A percentile compares a stretch with the other conserved stretches of the same genome.
Conservation (phyloP, 768 basidiomycete species). For the Mycena leptocephala region DNA sequence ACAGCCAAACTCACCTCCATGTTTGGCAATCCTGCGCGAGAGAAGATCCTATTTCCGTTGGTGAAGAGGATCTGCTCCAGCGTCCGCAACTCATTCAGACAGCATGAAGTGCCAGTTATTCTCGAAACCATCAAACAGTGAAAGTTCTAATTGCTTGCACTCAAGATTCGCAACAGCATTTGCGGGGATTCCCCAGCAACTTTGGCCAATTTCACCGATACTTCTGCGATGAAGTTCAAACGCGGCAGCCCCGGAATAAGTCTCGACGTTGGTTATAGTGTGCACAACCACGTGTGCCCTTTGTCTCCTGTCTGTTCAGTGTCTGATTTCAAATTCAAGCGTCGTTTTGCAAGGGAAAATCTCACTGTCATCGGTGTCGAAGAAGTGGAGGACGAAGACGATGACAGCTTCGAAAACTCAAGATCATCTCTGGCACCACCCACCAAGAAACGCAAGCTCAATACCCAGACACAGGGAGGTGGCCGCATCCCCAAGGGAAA, state of each 20-base stretch:
- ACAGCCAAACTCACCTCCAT: background rate
- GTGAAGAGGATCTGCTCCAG: slow-evolving; percentile 1
- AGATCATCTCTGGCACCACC: background rate
- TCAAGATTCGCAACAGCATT: background rate
- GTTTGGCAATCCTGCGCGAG: background rate
- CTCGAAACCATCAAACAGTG: too few species aligned
- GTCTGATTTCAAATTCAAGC: background rate
- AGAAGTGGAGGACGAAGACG: slow-evolving; percentile 9
- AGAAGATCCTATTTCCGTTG: background rate
- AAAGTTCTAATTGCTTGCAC: too few species aligned
- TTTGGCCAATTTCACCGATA: background rate
- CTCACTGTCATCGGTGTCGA: background rate
- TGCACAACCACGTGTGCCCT: background rate
- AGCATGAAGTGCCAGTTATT: background rate
- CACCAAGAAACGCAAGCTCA: background rate
- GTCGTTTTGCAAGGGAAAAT: background rate
- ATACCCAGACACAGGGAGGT: background rate
- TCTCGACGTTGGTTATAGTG: background rate
- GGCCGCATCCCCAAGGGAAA: background rate
- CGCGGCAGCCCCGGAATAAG: background rate
- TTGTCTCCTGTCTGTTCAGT: too few species aligned
- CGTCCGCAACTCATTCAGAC: background rate
- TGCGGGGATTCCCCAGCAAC: background rate
- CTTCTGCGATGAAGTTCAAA: slow-evolving; percentile 3
- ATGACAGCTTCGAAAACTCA: background rate